phyloP scores from a whole-genome alignment of 257 asterid species.

The Nicotiana benthamiana region DNA sequence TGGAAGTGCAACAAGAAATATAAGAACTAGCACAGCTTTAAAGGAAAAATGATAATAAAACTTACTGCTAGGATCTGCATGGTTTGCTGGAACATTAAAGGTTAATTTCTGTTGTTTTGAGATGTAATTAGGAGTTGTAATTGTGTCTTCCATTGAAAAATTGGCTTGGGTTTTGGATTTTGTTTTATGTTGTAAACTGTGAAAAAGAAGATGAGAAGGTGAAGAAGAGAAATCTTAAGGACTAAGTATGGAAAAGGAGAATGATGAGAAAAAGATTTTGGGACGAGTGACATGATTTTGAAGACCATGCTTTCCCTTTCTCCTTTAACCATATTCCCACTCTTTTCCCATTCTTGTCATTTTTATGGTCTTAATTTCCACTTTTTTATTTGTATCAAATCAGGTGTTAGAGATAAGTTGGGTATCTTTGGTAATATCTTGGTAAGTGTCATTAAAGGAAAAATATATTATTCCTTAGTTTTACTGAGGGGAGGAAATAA shows the following conservation, averaged over 20 bases:
- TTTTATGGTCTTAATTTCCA: background rate
- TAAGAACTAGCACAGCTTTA: conserved; percentile 45
- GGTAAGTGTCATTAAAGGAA: no score
- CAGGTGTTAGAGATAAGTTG: no score
- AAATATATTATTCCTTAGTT: no score
- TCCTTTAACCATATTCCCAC: conserved; percentile 12
- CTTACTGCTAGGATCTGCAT: conserved; percentile 41
- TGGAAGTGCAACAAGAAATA: conserved; percentile 45
- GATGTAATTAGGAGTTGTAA: conserved; percentile 14
- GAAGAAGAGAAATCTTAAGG: conserved; percentile 43
- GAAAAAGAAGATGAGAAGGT: conserved; percentile 16
- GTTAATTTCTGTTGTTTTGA: conserved; percentile 18
- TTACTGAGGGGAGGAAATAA: no score
- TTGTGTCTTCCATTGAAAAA: conserved; percentile 46
- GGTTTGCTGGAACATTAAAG: conserved; percentile 13
- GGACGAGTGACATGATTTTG: conserved; percentile 43
- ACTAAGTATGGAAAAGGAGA: conserved; percentile 37
- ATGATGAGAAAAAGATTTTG: conserved; percentile 38
- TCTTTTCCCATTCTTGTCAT: conserved; percentile 29
- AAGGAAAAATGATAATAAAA: conserved; percentile 29
- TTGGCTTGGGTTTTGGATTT: conserved; percentile 11
- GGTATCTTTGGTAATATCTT: no score
- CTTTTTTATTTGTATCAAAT: background rate
- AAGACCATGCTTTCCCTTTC: conserved; percentile 25
- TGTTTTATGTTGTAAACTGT: conserved; percentile 10